Base-by-base conservation (phyloP, 495 filamentous ascomycete species). In the Usnea hakonensis region DNA sequence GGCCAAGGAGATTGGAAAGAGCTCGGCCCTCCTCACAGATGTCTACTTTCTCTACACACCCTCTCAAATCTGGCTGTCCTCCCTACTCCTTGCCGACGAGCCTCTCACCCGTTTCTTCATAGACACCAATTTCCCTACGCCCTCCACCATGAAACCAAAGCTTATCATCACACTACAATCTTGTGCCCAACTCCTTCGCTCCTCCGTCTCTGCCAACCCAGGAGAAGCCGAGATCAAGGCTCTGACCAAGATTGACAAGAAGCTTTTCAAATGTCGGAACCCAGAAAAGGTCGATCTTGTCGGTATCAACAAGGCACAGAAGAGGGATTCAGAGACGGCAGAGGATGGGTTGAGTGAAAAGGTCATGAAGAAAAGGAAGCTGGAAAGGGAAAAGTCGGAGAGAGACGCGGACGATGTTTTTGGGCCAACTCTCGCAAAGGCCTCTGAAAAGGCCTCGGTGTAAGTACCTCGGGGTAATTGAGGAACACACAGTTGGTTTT, bases 31-130 rank as follows among this genome's bases (percentile, higher is more conserved):
- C 46, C 81, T 96, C 65, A 93, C 93, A 32, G 94, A 98, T 69
- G 91, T 82, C 26, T 97, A 97, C 75, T 96, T 97, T 77, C 86
- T 96, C 69, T 97, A 90, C 75, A 95, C 95, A 4, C 95, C 94
- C 0, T 87, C 88, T 17, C 94, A 98, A 72, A 94, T 97, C 71
- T 91, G 90, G 86, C 79, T 96, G 23, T 85, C 90, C 0, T 85
- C 91, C 0, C 76, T 97, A 33, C 76, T 85, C 17, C 76, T 92
- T 58, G 88, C 85, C 0, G 94, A 98, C 69, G 76, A 78, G 41
- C 86, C 83, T 7, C 76, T 97, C 17, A 82, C 85, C 2, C 75
- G 83, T 65, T 86, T 87, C 64, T 88, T 95, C 69, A 80, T 97
- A 16, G 77, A 82, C 44, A 79, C 84, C 3, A 95, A 94, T 68